Conservation (phyloP, 169 alveolate genomes). For the Plasmodium coatneyi region DNA sequence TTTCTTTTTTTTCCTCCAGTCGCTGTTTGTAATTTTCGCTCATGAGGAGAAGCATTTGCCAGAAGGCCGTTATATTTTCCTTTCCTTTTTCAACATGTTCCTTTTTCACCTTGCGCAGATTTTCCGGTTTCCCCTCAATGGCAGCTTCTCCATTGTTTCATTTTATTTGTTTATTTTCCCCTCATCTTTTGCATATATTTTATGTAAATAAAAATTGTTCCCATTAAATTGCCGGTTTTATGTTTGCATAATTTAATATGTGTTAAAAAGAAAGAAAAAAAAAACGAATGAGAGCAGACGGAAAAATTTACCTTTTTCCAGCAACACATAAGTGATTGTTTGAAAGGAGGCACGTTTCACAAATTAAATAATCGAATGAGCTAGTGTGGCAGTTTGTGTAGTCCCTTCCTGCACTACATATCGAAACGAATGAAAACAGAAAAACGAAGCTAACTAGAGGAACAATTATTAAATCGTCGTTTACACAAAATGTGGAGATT, state of each 20-base stretch:
- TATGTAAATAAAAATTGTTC: neutral
- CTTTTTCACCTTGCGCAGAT: neutral
- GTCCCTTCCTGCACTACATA: neutral
- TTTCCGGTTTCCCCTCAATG: neutral
- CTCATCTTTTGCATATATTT: neutral
- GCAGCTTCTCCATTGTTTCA: neutral
- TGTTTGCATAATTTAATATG: neutral
- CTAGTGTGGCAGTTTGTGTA: neutral
- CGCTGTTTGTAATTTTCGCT: neutral
- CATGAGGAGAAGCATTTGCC: neutral
- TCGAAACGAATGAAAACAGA: neutral
- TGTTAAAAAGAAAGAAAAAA: neutral
- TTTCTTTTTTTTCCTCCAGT: neutral
- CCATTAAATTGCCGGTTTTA: neutral
- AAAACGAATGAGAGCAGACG: neutral
- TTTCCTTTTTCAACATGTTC: neutral
- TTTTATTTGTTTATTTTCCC: neutral
- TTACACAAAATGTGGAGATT: neutral
- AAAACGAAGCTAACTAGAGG: neutral
- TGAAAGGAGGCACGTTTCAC: neutral
- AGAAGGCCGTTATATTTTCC: neutral
- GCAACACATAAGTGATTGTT: neutral
- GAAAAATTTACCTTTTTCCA: neutral
- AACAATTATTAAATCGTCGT: neutral
- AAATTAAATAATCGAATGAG: neutral